A percentile compares a stretch with the other conserved stretches of the same genome.
Evolutionary conservation across 2,329 filamentous ascomycete genomes (phyloP).

Genomic region (Aspergillus latus): DNA sequence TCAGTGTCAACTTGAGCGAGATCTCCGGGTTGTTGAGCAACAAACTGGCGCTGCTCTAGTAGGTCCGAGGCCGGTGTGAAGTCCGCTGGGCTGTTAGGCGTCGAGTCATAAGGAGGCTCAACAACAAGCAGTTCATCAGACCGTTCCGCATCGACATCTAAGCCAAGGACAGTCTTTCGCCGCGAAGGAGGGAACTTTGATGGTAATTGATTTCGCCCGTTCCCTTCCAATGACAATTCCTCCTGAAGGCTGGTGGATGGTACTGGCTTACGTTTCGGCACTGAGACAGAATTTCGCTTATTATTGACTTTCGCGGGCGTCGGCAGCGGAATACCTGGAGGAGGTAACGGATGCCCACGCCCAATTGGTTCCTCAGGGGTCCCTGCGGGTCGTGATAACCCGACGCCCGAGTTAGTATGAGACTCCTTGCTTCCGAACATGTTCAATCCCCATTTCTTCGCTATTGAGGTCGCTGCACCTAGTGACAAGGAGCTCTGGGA

Average conservation of each 20-base stretch:
- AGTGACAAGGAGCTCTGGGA: conserved; percentile 45
- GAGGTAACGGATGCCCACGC: conserved; percentile 76
- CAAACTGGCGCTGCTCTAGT: conserved; percentile 10
- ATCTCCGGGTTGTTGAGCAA: background rate
- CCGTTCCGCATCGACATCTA: conserved; percentile 36
- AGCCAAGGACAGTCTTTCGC: conserved; percentile 38
- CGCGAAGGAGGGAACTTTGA: conserved; percentile 54
- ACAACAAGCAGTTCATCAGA: conserved; percentile 62
- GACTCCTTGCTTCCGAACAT: conserved; percentile 48
- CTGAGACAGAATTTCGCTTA: conserved; percentile 57
- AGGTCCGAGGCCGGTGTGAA: conserved; percentile 17
- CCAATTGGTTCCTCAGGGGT: conserved; percentile 72
- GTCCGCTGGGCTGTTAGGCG: conserved; percentile 42
- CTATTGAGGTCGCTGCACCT: conserved; percentile 54
- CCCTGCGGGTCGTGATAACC: conserved; percentile 38
- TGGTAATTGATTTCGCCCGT: conserved; percentile 30
- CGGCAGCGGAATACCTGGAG: conserved; percentile 76
- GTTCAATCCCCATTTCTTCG: conserved; percentile 60
- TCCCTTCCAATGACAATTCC: conserved; percentile 29
- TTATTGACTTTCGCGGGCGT: conserved; percentile 60
- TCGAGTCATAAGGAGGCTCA: conserved; percentile 63
- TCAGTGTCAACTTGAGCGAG: background rate
- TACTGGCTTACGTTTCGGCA: conserved; percentile 66
- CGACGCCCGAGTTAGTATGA: conserved; percentile 44
- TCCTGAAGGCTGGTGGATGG: conserved; percentile 44